phyloP scores from a whole-genome alignment of 441 rosid species.

The Cnidoscolus chayamansa region DNA sequence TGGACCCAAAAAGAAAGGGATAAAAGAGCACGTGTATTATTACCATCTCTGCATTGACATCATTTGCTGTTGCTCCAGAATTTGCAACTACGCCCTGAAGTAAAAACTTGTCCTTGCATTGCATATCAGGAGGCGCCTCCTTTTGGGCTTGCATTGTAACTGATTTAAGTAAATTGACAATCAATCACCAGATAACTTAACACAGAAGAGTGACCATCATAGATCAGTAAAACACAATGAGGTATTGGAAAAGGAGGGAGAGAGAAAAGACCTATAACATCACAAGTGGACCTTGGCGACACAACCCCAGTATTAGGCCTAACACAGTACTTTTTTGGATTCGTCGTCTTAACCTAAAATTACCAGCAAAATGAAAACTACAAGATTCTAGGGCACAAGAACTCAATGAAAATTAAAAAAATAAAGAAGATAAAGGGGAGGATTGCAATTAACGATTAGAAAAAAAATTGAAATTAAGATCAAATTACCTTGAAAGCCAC shows the following conservation, averaged over 20 bases:
- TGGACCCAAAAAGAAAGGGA: neutral
- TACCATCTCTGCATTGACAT: constrained; percentile 70
- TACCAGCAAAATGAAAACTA: neutral
- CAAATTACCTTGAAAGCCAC: constrained; percentile 68
- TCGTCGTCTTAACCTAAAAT: constrained; percentile 72
- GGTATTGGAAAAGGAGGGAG: neutral
- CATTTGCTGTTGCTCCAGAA: constrained; percentile 52
- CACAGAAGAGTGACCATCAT: neutral
- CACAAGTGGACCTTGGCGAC: constrained; percentile 59
- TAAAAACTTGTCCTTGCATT: constrained; percentile 70
- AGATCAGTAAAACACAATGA: neutral
- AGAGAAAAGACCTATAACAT: constrained; percentile 51
- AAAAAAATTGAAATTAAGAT: neutral
- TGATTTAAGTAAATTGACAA: constrained; percentile 18
- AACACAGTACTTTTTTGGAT: constrained; percentile 81
- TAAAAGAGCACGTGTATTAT: constrained; percentile 1
- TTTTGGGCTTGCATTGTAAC: constrained; percentile 93
- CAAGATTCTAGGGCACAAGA: neutral
- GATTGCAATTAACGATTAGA: too few relatives aligned
- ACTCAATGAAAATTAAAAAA: neutral
- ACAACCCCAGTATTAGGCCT: constrained; percentile 79
- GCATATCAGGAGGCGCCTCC: constrained; percentile 79
- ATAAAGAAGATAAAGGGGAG: neutral
- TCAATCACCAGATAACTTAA: neutral
- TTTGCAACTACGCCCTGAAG: constrained; percentile 27